Evolutionary conservation across 345 rosid genomes (phyloP).

Genomic region (Dipteronia sinensis): DNA sequence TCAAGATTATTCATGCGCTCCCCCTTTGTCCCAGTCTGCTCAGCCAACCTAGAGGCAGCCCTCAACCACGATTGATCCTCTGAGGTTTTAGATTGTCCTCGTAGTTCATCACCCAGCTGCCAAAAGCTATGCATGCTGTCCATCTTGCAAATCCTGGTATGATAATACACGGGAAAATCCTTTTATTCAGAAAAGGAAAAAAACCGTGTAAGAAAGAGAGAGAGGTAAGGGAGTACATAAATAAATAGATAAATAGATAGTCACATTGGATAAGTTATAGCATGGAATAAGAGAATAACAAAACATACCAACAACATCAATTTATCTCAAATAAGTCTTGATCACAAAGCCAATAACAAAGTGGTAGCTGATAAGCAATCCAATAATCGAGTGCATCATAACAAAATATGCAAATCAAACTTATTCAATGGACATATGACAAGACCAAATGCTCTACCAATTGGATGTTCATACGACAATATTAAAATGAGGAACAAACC

Average conservation of each 20-base stretch:
- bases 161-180: neutral
- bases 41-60: constrained; percentile 89
- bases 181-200: neutral
- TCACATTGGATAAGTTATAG: neutral
- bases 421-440: neutral
- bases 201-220: neutral
- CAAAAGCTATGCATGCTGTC: constrained; percentile 73
- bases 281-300: neutral
- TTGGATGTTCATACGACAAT: no score
- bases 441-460: neutral
- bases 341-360: neutral
- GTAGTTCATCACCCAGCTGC: constrained; percentile 95
- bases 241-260: neutral
- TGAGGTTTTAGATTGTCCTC: constrained; percentile 79
- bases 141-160: constrained; percentile 45
- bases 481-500: neutral
- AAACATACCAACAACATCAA: neutral
- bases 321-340: neutral
- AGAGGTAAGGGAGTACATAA: neutral
- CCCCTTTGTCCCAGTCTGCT: constrained; percentile 77
- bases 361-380: neutral
- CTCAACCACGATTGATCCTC: constrained; percentile 90
- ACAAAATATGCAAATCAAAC: neutral
- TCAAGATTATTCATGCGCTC: constrained; percentile 92
- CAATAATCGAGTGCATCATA: neutral